Evolutionary conservation across 2,329 filamentous ascomycete genomes (phyloP), one percentile per base, ranked within the genome.

Genomic region (Seiridium unicorne): DNA sequence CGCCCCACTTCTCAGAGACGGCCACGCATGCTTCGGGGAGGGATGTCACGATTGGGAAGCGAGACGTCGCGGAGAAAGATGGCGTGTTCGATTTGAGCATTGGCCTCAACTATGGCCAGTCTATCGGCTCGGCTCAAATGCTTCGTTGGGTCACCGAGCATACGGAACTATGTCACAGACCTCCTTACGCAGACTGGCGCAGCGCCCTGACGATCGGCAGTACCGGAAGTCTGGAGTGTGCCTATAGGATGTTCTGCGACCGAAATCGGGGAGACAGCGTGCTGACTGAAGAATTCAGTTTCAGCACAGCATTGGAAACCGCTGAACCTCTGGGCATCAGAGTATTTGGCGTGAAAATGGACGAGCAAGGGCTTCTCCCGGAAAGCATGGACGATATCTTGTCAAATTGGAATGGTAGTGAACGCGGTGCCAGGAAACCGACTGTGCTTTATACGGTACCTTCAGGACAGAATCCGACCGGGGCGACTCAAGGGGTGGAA

Each of bases 121-220:
- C 93, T 7, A 87, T 87, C 18, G 95, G 95, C 18, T 87, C 92
- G 9, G 90, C 92, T 3, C 95, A 97, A 77, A 81, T 99, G 74
- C 79, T 97, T 63, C 88, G 95, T 62, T 98, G 91, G 78, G 82
- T 98, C 55, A 96, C 93, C 0, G 95, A 99, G 79, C 95, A 98
- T 76, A 96, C 93, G 0, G 94, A 99, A 77, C 86, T 98, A 59
- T 87, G 97, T 13, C 91, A 92, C 74, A 83, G 86, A 62, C 93
- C 94, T 13, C 92, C 91, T 0, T 98, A 98, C 72, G 84, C 88
- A 18, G 93, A 99, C 77, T 99, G 95, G 95, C 83, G 86, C 64
- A 91, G 91, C 68, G 89, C 88, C 58, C 82, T 97, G 78, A 93
- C 89, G 2, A 85, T 94, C 46, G 95, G 94, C 57, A 95, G 89